phyloP scores from a whole-genome alignment of 208 protist species.

The Polymyxa betae region DNA sequence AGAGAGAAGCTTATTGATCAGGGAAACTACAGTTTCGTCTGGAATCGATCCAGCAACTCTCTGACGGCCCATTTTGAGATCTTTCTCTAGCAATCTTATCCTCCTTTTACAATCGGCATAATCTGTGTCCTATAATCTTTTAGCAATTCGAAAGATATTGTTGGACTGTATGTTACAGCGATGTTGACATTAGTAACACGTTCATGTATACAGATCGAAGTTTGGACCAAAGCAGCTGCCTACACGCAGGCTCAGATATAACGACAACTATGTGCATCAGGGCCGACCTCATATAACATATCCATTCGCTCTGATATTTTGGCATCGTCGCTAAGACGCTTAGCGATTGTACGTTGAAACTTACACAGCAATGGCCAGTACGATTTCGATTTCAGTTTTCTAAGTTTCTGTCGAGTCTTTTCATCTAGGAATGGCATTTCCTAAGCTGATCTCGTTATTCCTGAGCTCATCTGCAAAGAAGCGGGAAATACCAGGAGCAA shows the following conservation, averaged over 20 bases:
- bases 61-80: background rate
- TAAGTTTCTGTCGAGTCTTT: background rate
- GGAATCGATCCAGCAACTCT: background rate
- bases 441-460: background rate
- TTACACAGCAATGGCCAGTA: background rate
- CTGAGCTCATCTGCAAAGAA: background rate
- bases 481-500: background rate
- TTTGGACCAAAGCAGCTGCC: background rate
- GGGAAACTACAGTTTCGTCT: background rate
- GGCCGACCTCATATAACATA: background rate
- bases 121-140: background rate
- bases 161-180: background rate
- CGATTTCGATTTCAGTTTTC: background rate
- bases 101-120: background rate
- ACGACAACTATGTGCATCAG: background rate
- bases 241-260: background rate
- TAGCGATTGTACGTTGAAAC: background rate
- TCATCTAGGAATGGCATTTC: background rate
- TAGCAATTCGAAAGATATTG: background rate
- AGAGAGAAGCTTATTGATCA: background rate
- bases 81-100: background rate
- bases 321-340: background rate
- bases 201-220: background rate
- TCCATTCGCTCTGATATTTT: background rate
- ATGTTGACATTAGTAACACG: background rate